Conservation (phyloP, 2,329 filamentous ascomycete genomes). For the Gyromitra esculenta region DNA sequence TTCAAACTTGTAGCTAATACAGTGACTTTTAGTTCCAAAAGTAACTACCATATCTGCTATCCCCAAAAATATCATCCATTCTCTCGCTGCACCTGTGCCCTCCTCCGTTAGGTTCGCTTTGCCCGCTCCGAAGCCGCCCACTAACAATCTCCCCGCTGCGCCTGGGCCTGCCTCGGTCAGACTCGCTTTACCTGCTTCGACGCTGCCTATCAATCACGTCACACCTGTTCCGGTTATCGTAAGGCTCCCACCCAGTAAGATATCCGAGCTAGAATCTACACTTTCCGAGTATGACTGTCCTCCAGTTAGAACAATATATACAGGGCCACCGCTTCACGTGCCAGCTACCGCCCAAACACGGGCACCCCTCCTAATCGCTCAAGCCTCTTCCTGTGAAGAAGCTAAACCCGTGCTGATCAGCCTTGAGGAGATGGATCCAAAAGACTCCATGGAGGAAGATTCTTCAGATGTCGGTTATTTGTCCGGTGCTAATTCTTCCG, state of each 20-base stretch:
- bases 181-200: neutral
- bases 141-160: neutral
- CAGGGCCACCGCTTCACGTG: neutral
- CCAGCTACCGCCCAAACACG: neutral
- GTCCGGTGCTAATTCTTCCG: neutral
- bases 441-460: no score
- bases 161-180: neutral
- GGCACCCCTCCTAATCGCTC: neutral
- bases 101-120: no score
- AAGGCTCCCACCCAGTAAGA: no score
- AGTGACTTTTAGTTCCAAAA: neutral
- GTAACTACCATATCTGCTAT: neutral
- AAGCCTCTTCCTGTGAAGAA: neutral
- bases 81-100: no score
- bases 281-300: neutral
- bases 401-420: neutral
- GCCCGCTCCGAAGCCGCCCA: neutral
- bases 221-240: no score
- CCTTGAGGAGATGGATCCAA: neutral
- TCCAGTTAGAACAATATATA: neutral
- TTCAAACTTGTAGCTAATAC: neutral
- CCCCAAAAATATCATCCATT: no score
- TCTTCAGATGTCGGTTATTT: neutral
- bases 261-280: no score
- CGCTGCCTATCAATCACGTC: neutral